Percentiles rank a stretch among this genome's conserved stretches.
Conservation (phyloP, 371 early-diverging fungal species). For the Rhizopus microsporus region DNA sequence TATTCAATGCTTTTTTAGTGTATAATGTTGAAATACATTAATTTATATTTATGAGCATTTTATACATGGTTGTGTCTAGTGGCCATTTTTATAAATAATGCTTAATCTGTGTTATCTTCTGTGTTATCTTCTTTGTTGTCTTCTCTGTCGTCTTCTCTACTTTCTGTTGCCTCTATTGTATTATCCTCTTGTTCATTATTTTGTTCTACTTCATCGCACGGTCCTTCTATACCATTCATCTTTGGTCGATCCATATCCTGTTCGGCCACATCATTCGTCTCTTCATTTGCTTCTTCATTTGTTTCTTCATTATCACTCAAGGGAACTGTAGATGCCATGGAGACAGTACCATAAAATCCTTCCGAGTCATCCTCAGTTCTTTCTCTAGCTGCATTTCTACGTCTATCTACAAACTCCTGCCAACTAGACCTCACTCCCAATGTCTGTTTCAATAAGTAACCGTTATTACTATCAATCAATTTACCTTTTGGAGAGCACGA, state of each 20-base stretch:
- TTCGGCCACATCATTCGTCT: background rate
- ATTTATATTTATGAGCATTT: background rate
- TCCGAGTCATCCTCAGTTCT: too few species aligned
- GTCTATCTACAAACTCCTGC: background rate
- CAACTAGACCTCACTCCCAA: background rate
- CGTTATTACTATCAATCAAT: background rate
- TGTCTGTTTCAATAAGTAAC: background rate
- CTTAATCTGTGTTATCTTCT: too few species aligned
- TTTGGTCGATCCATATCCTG: background rate
- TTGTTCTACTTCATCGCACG: too few species aligned
- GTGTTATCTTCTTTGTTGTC: too few species aligned
- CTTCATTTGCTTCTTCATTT: background rate
- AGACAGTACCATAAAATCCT: too few species aligned
- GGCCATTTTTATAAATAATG: too few species aligned
- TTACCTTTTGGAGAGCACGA: conserved; percentile 64
- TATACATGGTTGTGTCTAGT: background rate
- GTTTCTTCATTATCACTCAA: background rate
- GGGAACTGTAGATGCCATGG: too few species aligned
- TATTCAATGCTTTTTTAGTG: background rate
- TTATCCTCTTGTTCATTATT: too few species aligned
- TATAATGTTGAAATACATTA: background rate
- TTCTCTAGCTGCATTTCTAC: background rate
- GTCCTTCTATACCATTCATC: background rate
- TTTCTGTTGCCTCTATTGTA: too few species aligned
- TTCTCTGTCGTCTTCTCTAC: too few species aligned